phyloP scores from a whole-genome alignment of 257 asterid genomes.

The Cynanchum wilfordii region DNA sequence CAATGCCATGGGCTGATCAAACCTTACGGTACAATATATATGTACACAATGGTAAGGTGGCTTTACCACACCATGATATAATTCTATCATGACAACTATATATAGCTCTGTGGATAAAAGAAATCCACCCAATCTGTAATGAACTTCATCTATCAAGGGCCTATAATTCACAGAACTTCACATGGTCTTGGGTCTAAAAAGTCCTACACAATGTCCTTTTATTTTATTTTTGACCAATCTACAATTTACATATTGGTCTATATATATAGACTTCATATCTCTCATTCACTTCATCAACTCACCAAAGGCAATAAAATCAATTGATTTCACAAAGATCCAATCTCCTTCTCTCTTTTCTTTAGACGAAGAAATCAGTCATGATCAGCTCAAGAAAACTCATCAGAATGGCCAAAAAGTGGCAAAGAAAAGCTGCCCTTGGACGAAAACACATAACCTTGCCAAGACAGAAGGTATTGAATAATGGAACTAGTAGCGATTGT shows the following conservation, averaged over 20 bases:
- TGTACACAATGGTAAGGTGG: neutral
- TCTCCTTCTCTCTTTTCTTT: neutral
- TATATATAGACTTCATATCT: too few species aligned
- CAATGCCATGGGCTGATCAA: too few species aligned
- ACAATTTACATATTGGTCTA: too few species aligned
- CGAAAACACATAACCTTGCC: slow-evolving; percentile 19
- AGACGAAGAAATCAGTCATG: neutral
- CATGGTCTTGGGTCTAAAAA: too few species aligned
- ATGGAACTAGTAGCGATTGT: neutral
- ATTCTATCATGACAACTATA: neutral
- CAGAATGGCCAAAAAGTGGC: slow-evolving; percentile 16
- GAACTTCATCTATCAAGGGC: neutral
- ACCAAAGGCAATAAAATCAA: neutral
- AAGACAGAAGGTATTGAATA: too few species aligned
- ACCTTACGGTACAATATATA: too few species aligned
- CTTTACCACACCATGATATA: neutral
- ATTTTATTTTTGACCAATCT: too few species aligned
- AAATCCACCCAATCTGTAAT: too few species aligned
- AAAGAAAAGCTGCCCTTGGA: slow-evolving; percentile 16
- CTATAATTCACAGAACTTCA: neutral
- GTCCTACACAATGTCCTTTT: too few species aligned
- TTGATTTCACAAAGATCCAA: neutral
- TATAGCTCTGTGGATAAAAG: too few species aligned
- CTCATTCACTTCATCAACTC: neutral
- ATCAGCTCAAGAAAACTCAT: slow-evolving; percentile 12